These are phyloP conservation scores for Solanum tarijense DNA, from an alignment of 257 asterid species.

Conservation along the genomic window DNA sequence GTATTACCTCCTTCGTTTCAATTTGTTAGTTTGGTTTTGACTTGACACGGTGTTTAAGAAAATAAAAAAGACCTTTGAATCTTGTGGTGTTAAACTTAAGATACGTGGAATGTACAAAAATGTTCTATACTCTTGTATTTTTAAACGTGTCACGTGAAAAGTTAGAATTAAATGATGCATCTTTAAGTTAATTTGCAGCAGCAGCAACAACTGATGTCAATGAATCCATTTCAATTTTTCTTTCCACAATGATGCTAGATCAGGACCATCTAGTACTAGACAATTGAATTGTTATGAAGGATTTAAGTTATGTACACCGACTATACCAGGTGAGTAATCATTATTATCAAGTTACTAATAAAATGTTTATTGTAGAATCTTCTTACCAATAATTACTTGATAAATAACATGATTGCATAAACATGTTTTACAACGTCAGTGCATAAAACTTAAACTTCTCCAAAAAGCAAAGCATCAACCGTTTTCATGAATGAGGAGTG, in stretches of 20 bases:
- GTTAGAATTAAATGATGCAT: background rate
- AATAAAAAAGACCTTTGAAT: background rate
- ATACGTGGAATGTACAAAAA: too few species aligned
- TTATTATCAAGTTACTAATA: background rate
- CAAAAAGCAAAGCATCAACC: background rate
- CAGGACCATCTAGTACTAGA: background rate
- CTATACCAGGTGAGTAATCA: background rate
- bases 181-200: background rate
- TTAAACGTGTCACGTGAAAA: too few species aligned
- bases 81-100: too few species aligned
- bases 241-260: background rate
- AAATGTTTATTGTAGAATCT: too few species aligned
- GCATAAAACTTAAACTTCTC: background rate
- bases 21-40: background rate
- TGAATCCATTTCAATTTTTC: background rate
- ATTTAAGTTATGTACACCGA: background rate
- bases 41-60: background rate
- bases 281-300: background rate
- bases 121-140: too few species aligned
- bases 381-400: background rate
- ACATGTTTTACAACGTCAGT: background rate
- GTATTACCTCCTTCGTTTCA: background rate
- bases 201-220: background rate
- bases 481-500: background rate
- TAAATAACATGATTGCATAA: background rate